These are phyloP conservation scores for Kurtzmaniella fragi DNA, from an alignment of 805 yeast genomes.

Conservation along the genomic window DNA sequence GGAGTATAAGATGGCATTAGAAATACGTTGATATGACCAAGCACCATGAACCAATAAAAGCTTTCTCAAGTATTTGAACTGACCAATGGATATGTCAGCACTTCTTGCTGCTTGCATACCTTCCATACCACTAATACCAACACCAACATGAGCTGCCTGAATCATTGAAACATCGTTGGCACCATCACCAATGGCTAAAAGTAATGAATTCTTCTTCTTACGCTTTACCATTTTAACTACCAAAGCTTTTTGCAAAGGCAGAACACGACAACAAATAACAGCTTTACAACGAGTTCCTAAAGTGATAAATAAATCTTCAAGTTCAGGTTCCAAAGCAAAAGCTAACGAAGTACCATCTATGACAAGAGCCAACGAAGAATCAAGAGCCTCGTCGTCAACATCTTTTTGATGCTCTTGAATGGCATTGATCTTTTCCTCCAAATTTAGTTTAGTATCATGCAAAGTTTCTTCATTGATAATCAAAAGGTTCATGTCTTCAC, in stretches of 20 bases:
- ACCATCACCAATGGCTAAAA: slow-evolving; percentile 97
- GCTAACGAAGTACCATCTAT: slow-evolving; percentile 93
- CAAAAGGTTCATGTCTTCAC: slow-evolving; percentile 93
- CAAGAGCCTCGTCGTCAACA: slow-evolving; percentile 50
- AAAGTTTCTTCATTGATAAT: slow-evolving; percentile 82
- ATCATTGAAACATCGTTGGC: slow-evolving; percentile 99
- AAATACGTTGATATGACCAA: slow-evolving; percentile 95
- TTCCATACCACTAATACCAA: slow-evolving; percentile 98
- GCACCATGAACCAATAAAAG: slow-evolving; percentile 90
- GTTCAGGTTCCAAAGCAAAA: slow-evolving; percentile 75
- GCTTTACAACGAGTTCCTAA: slow-evolving; percentile 88
- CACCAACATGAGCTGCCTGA: slow-evolving; percentile 99
- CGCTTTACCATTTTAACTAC: slow-evolving; percentile 93
- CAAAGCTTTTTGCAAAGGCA: slow-evolving; percentile 93
- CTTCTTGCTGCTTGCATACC: slow-evolving; percentile 99
- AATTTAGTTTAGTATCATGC: slow-evolving; percentile 70
- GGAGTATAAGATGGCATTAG: slow-evolving; percentile 88
- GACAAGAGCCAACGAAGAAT: slow-evolving; percentile 76
- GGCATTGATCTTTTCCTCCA: slow-evolving; percentile 71
- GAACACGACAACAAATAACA: slow-evolving; percentile 95
- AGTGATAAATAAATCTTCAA: slow-evolving; percentile 73
- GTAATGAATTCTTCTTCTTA: slow-evolving; percentile 60
- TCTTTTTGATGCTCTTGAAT: slow-evolving; percentile 63
- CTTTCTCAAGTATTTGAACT: slow-evolving; percentile 80
- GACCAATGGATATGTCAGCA: slow-evolving; percentile 96